A percentile compares a stretch with the other conserved stretches of the same genome.
phyloP scores from a whole-genome alignment of 1,139 yeast species.

The Hansenula lynferdii region DNA sequence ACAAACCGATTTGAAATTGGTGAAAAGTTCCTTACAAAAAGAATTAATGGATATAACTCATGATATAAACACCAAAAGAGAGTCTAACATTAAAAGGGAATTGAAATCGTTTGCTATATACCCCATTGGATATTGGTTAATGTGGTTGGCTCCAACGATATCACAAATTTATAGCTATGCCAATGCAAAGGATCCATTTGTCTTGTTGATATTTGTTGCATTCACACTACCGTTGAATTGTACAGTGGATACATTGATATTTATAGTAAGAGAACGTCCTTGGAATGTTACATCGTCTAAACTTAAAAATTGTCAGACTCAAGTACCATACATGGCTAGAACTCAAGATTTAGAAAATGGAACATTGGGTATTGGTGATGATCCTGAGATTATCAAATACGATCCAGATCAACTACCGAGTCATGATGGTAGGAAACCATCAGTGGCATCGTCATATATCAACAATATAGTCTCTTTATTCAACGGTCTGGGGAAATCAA shows the following conservation, averaged over 20 bases:
- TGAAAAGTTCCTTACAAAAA: conserved; percentile 9
- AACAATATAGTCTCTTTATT: too few species aligned
- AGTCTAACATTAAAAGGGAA: conserved; percentile 13
- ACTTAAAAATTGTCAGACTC: too few species aligned
- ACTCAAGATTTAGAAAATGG: too few species aligned
- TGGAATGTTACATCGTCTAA: conserved; percentile 14
- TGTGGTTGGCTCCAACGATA: conserved; percentile 15
- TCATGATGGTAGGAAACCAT: too few species aligned
- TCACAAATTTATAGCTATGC: conserved; percentile 10
- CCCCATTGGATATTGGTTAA: conserved; percentile 17
- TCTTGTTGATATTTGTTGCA: conserved; percentile 8
- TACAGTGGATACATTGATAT: conserved; percentile 14
- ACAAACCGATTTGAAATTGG: neutral
- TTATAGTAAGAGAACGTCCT: conserved; percentile 18
- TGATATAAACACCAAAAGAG: conserved; percentile 5
- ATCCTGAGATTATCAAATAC: too few species aligned
- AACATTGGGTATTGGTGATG: too few species aligned
- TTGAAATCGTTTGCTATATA: conserved; percentile 15
- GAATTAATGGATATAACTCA: conserved; percentile 15
- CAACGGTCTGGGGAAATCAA: too few species aligned
- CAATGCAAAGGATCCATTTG: conserved; percentile 4
- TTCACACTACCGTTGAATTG: conserved; percentile 16
- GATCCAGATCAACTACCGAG: too few species aligned
- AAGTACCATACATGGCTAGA: too few species aligned
- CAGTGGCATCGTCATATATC: too few species aligned